Evolutionary conservation across 108 stramenopile species (phyloP), one percentile per base, ranked within the genome.

Genomic region (Mayamaea pseudoterrestris): DNA sequence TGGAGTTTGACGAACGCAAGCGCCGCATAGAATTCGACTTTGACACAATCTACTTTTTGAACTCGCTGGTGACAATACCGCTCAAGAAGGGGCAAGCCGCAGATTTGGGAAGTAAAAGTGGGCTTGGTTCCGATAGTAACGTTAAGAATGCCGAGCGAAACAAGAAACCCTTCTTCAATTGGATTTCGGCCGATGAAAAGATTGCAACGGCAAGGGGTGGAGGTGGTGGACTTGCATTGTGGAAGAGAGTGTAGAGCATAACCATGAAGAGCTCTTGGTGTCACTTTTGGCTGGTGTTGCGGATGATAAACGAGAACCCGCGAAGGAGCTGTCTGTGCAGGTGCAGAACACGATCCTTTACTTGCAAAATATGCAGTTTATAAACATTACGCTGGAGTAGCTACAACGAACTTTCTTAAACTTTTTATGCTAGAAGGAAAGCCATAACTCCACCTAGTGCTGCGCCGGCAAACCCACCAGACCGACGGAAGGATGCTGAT

Each of bases 121-220:
- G 90, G 13, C 58, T 94, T 7, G 93, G 93, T 11, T 59, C 72
- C 47, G 73, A 89, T 41, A 65, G 57, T 45, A 93, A 93, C 57
- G 65, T 41, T 29, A 71, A 83, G 56, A 55, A 76, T 34, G 76
- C 66, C 20, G 68, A 82, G 48, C 37, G 51, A 41, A 73, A 74
- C 1, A 59, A 67, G 25, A 50, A 75, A 27, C 73, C 89, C 12
- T 90, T 90, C 30, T 94, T 94, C 65, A 90, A 91, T 55, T 94
- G 90, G 83, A 94, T 94, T 50, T 63, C 66, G 36, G 83, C 88
- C 16, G 87, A 89, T 55, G 83, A 84, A 4, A 57, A 63, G 7
- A 91, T 90, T 66, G 93, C 90, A 0, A 94, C 90, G 25, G 93
- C 93, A 12, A 71, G 93, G 30, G 93, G 93, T 39, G 93, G 90